Base-by-base conservation (phyloP, 2,329 filamentous ascomycete species). In the Phaeosphaeriaceae sp. region DNA sequence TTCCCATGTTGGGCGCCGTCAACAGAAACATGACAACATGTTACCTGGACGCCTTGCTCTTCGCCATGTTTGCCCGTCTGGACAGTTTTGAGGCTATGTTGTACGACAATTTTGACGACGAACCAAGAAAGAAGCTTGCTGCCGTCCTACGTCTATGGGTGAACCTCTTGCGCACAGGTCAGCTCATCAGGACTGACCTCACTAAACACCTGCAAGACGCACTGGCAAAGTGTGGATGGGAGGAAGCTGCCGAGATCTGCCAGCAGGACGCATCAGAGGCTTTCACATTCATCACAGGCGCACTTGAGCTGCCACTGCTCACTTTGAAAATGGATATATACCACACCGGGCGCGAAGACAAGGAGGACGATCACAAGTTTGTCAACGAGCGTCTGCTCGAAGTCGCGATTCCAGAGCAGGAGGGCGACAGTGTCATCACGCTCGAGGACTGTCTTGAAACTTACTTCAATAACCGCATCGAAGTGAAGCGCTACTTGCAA, bases 191-290 rank as follows among this genome's bases (percentile, higher is more conserved):
- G 46, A 89, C 87, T 3, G 93, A 97, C 72, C 86, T 98, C 79
- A 96, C 92, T 7, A 86, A 90, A 76, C 84, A 92, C 63, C 84
- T 99, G 15, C 93, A 97, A 77, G 87, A 94, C 42, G 84, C 92
- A 10, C 78, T 98, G 41, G 89, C 90, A 19, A 89, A 89, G 53
- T 97, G 93, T 74, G 95, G 94, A 3, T 98, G 95, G 95, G 81
- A 85, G 66, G 93, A 96, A 57, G 93, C 93, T 48, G 85, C 86
- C 21, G 79, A 86, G 56, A 74, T 91, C n/a, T 86, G 89, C 67
- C 95, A 98, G 73, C 95, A 99, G 78, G 95, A 99, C 76, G 92
- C 92, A 0, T 97, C 95, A 0, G 95, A 99, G 78, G 93, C 93
- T 1, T 98, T 98, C 74, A 91, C 89, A 0, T 97, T 97, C 75